These are phyloP conservation scores for Erythrophleum ivorense DNA, from an alignment of 331 rosid species.

Conservation along the genomic window DNA sequence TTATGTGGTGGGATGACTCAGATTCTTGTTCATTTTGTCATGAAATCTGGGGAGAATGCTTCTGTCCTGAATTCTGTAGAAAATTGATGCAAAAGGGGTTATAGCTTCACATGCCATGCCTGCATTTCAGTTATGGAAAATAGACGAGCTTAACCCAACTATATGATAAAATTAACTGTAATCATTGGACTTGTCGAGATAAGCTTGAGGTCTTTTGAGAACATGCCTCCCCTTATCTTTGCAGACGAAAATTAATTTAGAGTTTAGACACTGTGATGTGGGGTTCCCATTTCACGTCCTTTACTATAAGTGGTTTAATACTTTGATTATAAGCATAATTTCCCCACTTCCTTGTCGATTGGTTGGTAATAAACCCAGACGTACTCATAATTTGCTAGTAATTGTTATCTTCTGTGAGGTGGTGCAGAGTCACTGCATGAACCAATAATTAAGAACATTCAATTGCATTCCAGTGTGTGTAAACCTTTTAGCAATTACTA, in stretches of 20 bases:
- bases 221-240: background rate
- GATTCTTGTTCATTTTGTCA: slow-evolving; percentile 21
- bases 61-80: background rate
- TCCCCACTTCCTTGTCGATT: background rate
- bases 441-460: background rate
- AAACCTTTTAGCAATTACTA: background rate
- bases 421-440: no score
- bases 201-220: background rate
- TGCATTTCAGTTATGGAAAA: background rate
- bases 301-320: background rate
- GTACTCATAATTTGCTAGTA: background rate
- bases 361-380: background rate
- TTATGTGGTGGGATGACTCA: background rate
- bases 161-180: background rate
- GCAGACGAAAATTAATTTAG: background rate
- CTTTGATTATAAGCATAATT: background rate
- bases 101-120: slow-evolving; percentile 1
- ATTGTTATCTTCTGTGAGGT: background rate
- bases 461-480: background rate
- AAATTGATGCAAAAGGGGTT: slow-evolving; percentile 12
- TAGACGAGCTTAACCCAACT: background rate
- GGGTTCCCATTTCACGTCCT: background rate
- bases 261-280: background rate
- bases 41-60: background rate
- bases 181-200: background rate